A percentile compares a stretch with the other conserved stretches of the same genome.
phyloP scores from a whole-genome alignment of 2,329 filamentous ascomycete species.

The Lojkania enalia region DNA sequence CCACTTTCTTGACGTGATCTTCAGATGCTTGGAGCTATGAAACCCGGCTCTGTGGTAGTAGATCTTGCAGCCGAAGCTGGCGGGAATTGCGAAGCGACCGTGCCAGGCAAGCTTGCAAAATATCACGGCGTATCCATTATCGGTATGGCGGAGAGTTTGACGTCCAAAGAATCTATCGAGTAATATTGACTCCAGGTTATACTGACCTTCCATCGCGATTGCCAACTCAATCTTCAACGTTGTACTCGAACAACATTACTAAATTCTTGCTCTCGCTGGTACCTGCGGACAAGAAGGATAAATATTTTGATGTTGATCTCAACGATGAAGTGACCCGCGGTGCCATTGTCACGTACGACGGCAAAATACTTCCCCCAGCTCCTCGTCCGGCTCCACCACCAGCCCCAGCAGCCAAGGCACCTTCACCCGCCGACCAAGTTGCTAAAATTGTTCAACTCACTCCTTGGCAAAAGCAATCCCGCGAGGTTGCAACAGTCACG shows the following conservation, averaged over 20 bases:
- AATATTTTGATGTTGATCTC: slow-evolving; percentile 78
- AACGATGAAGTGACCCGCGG: slow-evolving; percentile 84
- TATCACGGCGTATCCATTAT: slow-evolving; percentile 84
- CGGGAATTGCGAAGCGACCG: slow-evolving; percentile 83
- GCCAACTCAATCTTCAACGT: slow-evolving; percentile 83
- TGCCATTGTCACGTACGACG: slow-evolving; percentile 78
- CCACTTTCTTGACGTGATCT: neutral
- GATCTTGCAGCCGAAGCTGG: slow-evolving; percentile 87
- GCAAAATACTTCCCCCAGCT: slow-evolving; percentile 73
- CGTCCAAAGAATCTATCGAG: slow-evolving; percentile 38
- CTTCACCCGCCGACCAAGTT: slow-evolving; percentile 44
- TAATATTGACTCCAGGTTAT: slow-evolving; percentile 56
- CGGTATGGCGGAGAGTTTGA: slow-evolving; percentile 52
- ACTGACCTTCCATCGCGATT: slow-evolving; percentile 85
- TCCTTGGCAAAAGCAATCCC: slow-evolving; percentile 77
- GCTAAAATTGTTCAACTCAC: slow-evolving; percentile 69
- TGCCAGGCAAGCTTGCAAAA: slow-evolving; percentile 68
- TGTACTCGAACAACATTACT: slow-evolving; percentile 93
- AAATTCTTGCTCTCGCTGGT: slow-evolving; percentile 84
- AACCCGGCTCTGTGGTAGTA: slow-evolving; percentile 84
- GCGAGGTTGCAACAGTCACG: slow-evolving; percentile 74
- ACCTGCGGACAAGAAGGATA: slow-evolving; percentile 75
- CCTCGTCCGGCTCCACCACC: slow-evolving; percentile 68
- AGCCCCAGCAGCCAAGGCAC: slow-evolving; percentile 53
- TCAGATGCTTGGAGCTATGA: slow-evolving; percentile 82